A percentile compares a stretch with the other conserved stretches of the same genome.
Evolutionary conservation across 129 eudicot species (phyloP).

Genomic region (Flaveria bidentis): DNA sequence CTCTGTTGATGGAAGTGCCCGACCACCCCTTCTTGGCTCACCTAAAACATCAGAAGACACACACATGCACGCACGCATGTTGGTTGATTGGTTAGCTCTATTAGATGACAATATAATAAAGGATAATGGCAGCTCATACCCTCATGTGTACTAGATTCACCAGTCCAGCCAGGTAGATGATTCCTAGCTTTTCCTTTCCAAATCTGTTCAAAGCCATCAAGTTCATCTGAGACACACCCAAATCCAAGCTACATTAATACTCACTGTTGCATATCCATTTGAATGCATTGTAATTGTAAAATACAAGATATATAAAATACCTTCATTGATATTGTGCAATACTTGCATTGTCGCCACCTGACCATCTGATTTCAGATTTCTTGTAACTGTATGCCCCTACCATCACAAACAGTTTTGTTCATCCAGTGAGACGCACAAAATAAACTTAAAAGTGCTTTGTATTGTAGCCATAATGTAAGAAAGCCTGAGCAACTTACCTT

Average conservation of each 20-base stretch:
- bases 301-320: conserved; percentile 32
- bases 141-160: conserved; percentile 33
- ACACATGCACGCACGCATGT: no score
- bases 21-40: conserved; percentile 51
- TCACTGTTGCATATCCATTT: background rate
- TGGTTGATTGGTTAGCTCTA: no score
- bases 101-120: background rate
- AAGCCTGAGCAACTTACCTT: conserved; percentile 50
- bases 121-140: conserved; percentile 21
- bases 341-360: conserved; percentile 81
- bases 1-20: conserved; percentile 73
- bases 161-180: conserved; percentile 69
- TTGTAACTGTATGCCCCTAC: conserved; percentile 77
- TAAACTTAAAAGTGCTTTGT: background rate
- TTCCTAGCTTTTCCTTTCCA: conserved; percentile 79
- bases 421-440: background rate
- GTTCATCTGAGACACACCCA: conserved; percentile 55
- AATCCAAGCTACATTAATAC: background rate
- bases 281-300: background rate
- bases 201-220: conserved; percentile 69
- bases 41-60: conserved; percentile 10
- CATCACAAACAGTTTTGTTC: conserved; percentile 14
- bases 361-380: conserved; percentile 85
- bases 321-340: conserved; percentile 80
- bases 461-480: background rate